A percentile compares a stretch with the other conserved stretches of the same genome.
These are phyloP conservation scores for Colletotrichum lindemuthianum DNA, from an alignment of 2,329 filamentous ascomycete genomes.

Conservation along the genomic window DNA sequence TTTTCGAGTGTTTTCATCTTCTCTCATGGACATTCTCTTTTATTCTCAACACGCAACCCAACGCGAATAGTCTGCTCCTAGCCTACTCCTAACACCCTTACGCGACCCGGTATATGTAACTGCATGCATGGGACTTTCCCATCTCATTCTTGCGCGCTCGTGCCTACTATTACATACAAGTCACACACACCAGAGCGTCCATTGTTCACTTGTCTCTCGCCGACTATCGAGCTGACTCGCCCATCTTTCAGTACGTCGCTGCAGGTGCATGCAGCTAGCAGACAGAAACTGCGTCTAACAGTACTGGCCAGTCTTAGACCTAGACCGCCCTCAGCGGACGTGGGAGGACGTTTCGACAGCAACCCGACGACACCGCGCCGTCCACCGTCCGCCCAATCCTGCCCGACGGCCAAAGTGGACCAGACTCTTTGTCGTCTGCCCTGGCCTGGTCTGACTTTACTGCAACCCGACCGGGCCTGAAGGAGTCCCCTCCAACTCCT, in stretches of 20 bases:
- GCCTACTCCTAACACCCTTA: no score
- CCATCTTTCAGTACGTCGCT: slow-evolving; percentile 28
- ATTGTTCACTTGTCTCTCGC: neutral
- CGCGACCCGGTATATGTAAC: slow-evolving; percentile 7
- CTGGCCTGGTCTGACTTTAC: slow-evolving; percentile 17
- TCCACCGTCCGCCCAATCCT: slow-evolving; percentile 20
- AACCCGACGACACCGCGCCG: slow-evolving; percentile 16
- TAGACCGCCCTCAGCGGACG: slow-evolving; percentile 13
- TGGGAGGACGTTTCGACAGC: slow-evolving; percentile 31
- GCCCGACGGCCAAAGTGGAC: slow-evolving; percentile 7
- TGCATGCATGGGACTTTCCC: slow-evolving; percentile 15
- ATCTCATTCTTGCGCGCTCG: slow-evolving; percentile 26
- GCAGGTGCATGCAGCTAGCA: slow-evolving; percentile 28
- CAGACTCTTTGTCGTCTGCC: neutral
- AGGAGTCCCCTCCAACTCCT: slow-evolving; percentile 11
- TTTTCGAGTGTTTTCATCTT: slow-evolving; percentile 8
- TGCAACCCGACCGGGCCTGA: slow-evolving; percentile 20
- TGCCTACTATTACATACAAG: neutral
- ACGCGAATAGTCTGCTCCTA: slow-evolving; percentile 6
- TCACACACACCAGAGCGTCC: neutral
- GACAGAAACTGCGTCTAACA: slow-evolving; percentile 8
- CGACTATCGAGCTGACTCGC: slow-evolving; percentile 28
- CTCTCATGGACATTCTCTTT: slow-evolving; percentile 2
- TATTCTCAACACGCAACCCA: neutral
- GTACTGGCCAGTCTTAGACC: no score